These are phyloP conservation scores for Boletus patriciae DNA, from an alignment of 768 basidiomycete species.

Conservation along the genomic window DNA sequence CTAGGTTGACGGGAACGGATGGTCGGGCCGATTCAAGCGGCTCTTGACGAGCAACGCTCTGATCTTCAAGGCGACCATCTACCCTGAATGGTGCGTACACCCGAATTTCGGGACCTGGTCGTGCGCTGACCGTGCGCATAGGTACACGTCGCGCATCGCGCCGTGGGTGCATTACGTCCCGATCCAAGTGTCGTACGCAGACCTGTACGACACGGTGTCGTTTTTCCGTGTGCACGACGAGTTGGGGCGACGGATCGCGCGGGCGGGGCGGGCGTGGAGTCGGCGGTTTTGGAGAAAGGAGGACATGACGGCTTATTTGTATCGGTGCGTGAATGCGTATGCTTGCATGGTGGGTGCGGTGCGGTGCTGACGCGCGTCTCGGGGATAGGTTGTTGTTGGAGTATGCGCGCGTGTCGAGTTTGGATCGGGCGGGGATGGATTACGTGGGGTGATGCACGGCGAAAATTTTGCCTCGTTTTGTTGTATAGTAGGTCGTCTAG, in stretches of 20 bases:
- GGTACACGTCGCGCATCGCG: slow-evolving; percentile 55
- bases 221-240: slow-evolving; percentile 75
- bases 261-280: slow-evolving; percentile 58
- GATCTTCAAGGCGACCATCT: slow-evolving; percentile 69
- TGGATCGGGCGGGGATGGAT: slow-evolving; percentile 45
- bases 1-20: slow-evolving; percentile 63
- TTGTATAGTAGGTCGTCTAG: too few relatives aligned
- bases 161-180: slow-evolving; percentile 80
- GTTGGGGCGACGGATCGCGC: slow-evolving; percentile 55
- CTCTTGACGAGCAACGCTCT: slow-evolving; percentile 61
- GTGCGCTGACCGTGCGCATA: slow-evolving; percentile 17
- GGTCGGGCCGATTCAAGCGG: slow-evolving; percentile 70
- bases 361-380: too few relatives aligned
- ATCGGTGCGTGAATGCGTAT: slow-evolving; percentile 40
- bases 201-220: slow-evolving; percentile 66
- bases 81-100: slow-evolving; percentile 62
- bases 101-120: not conserved
- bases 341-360: not conserved
- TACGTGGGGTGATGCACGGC: slow-evolving; percentile 22
- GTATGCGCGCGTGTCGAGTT: slow-evolving; percentile 52
- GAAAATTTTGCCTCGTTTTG: too few relatives aligned
- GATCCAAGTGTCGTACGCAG: slow-evolving; percentile 60
- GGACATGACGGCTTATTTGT: slow-evolving; percentile 59
- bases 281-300: slow-evolving; percentile 56
- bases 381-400: slow-evolving; percentile 50